Conservation (phyloP, 1,139 yeast genomes). For the Zygoascus meyerae region DNA sequence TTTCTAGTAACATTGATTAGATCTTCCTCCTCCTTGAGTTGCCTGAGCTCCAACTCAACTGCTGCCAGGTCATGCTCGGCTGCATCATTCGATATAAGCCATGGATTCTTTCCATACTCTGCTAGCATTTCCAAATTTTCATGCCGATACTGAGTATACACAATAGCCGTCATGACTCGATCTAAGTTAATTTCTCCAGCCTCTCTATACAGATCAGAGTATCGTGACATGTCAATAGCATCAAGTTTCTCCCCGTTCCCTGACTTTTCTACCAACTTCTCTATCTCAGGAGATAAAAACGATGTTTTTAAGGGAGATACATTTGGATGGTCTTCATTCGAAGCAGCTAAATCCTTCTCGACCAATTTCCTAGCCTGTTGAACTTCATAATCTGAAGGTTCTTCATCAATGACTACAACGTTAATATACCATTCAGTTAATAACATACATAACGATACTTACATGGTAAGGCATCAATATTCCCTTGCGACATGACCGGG, state of each 20-base stretch:
- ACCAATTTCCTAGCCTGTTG: constrained; percentile 18
- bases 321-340: neutral
- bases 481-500: constrained; percentile 12
- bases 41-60: constrained; percentile 22
- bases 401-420: constrained; percentile 20
- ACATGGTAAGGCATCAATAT: constrained; percentile 24
- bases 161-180: constrained; percentile 28
- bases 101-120: constrained; percentile 31
- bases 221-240: constrained; percentile 31
- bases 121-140: constrained; percentile 28
- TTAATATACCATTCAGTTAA: neutral
- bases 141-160: constrained; percentile 25
- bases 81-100: constrained; percentile 32
- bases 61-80: constrained; percentile 24
- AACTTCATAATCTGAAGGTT: constrained; percentile 20
- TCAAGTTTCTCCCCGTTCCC: constrained; percentile 27
- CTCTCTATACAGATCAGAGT: constrained; percentile 20
- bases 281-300: constrained; percentile 16
- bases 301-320: constrained; percentile 5
- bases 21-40: constrained; percentile 21
- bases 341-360: constrained; percentile 14
- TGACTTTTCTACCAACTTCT: constrained; percentile 23
- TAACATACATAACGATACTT: constrained; percentile 11
- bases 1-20: constrained; percentile 22
- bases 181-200: constrained; percentile 17